phyloP scores from a whole-genome alignment of 106 monocot genomes.

The Dendrobium catenatum region DNA sequence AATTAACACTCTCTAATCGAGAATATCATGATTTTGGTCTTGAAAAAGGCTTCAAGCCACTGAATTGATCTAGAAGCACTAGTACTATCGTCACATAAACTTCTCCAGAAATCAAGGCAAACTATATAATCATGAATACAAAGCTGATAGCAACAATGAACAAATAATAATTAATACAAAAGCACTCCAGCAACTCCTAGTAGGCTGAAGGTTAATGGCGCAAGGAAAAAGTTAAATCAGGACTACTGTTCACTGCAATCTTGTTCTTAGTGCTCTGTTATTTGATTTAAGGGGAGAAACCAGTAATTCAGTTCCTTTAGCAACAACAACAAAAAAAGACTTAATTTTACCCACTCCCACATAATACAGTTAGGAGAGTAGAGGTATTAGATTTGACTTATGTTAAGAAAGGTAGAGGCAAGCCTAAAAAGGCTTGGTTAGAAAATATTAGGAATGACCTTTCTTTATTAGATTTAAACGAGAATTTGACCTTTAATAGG shows the following conservation, averaged over 20 bases:
- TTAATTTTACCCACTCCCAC: too few relatives aligned
- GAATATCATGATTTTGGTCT: too few relatives aligned
- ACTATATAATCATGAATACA: background rate
- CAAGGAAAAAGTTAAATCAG: background rate
- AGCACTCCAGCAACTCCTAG: background rate
- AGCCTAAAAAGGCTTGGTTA: too few relatives aligned
- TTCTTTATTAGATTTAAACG: too few relatives aligned
- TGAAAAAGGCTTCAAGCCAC: background rate
- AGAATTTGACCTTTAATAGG: too few relatives aligned
- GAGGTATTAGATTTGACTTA: too few relatives aligned
- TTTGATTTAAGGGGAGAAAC: background rate
- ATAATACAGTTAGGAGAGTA: too few relatives aligned
- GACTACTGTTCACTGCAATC: background rate
- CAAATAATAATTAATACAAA: background rate
- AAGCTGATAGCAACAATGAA: background rate
- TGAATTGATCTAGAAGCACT: background rate
- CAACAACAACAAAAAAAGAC: background rate
- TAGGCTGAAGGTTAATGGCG: background rate
- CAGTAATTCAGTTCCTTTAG: background rate
- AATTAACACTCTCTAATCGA: background rate
- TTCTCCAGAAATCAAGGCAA: background rate
- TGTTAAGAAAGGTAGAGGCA: too few relatives aligned
- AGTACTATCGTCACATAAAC: too few relatives aligned
- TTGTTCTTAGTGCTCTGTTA: background rate
- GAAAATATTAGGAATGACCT: too few relatives aligned